Evolutionary conservation across 495 filamentous ascomycete genomes (phyloP).

Genomic region (Saxophila tyrrhenica): DNA sequence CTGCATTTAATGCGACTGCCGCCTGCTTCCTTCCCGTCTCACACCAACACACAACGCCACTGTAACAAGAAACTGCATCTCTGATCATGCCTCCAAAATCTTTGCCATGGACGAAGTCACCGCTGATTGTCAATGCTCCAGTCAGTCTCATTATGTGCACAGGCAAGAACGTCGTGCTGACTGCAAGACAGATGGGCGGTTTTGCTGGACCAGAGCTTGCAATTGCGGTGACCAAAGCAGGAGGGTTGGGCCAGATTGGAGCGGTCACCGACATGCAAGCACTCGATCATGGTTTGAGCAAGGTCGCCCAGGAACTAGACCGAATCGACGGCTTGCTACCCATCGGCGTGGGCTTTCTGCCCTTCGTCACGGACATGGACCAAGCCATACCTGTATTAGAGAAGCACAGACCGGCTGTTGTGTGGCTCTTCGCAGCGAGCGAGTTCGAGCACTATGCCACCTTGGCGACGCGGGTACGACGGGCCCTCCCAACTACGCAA

Average conservation of each 20-base stretch:
- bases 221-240: slow-evolving; percentile 7
- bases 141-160: slow-evolving; percentile 54
- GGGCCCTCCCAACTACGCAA: slow-evolving; percentile 34
- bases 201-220: not conserved
- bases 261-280: slow-evolving; percentile 24
- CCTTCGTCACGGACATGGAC: slow-evolving; percentile 38
- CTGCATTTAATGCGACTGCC: too few species aligned
- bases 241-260: slow-evolving; percentile 33
- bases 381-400: slow-evolving; percentile 25
- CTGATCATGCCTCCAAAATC: too few species aligned
- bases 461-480: slow-evolving; percentile 44
- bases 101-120: slow-evolving; percentile 53
- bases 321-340: slow-evolving; percentile 34
- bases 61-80: too few species aligned
- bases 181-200: slow-evolving; percentile 6
- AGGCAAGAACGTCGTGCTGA: slow-evolving; percentile 15
- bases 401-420: slow-evolving; percentile 46
- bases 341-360: slow-evolving; percentile 52
- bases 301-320: slow-evolving; percentile 17
- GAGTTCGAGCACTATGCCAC: slow-evolving; percentile 35
- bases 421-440: slow-evolving; percentile 60
- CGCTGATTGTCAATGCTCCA: slow-evolving; percentile 57
- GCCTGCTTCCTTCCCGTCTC: too few species aligned
- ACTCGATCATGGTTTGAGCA: slow-evolving; percentile 20
- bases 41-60: too few species aligned